These are phyloP conservation scores for Aspergillus calidoustus DNA, from an alignment of 2,329 filamentous ascomycete genomes.

Conservation along the genomic window DNA sequence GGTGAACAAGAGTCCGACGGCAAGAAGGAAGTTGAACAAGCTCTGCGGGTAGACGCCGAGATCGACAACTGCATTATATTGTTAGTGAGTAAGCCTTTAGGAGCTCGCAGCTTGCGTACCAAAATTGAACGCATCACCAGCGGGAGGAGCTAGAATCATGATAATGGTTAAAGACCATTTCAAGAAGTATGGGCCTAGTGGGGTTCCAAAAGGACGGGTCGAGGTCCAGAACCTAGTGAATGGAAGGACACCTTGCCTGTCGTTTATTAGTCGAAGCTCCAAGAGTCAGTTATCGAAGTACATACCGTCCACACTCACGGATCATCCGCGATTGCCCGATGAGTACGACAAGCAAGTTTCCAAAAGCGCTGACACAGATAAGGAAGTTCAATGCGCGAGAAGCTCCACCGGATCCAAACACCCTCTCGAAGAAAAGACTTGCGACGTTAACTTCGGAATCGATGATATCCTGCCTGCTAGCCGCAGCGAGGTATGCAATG, in stretches of 20 bases:
- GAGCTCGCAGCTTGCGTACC: constrained; percentile 37
- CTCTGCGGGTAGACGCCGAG: constrained; percentile 62
- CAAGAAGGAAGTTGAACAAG: constrained; percentile 63
- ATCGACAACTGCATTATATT: constrained; percentile 55
- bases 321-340: constrained; percentile 62
- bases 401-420: constrained; percentile 58
- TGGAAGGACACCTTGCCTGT: constrained; percentile 64
- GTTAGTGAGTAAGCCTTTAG: constrained; percentile 3
- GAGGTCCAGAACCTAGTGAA: constrained; percentile 66
- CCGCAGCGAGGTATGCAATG: constrained; percentile 64
- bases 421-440: constrained; percentile 62
- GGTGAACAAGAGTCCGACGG: constrained; percentile 62
- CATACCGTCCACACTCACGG: constrained; percentile 61
- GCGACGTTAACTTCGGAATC: constrained; percentile 60
- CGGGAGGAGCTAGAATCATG: constrained; percentile 65
- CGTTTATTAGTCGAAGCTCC: neutral
- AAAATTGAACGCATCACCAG: constrained; percentile 69
- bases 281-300: neutral
- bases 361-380: constrained; percentile 62
- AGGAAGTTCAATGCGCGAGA: constrained; percentile 61
- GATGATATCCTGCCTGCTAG: constrained; percentile 59
- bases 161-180: constrained; percentile 63
- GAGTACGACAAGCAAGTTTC: constrained; percentile 61
- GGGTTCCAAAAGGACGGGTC: constrained; percentile 67
- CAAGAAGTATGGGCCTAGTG: constrained; percentile 61